phyloP scores from a whole-genome alignment of 176 grass and related monocot genomes.

The Phoenix roebelenii region DNA sequence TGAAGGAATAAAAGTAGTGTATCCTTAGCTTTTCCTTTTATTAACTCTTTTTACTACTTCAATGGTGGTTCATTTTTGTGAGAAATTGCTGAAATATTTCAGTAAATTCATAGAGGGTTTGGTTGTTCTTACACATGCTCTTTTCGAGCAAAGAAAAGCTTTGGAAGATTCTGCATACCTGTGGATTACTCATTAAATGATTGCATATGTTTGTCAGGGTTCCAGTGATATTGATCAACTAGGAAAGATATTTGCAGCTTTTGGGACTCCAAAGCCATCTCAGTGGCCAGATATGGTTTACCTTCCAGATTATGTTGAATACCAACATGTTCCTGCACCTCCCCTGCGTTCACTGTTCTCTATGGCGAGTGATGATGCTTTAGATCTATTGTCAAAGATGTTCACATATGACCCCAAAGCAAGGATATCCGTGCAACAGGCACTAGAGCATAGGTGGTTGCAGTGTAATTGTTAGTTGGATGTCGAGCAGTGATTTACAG shows the following conservation, averaged over 20 bases:
- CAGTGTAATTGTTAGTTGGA: not conserved
- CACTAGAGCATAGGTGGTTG: constrained; percentile 82
- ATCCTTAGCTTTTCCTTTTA: too few species aligned
- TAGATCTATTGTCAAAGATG: constrained; percentile 91
- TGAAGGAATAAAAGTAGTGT: too few species aligned
- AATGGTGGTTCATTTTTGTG: too few species aligned
- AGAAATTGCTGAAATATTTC: too few species aligned
- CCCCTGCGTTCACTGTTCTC: constrained; percentile 77
- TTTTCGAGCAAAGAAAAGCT: too few species aligned
- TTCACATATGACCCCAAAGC: constrained; percentile 95
- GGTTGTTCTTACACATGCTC: too few species aligned
- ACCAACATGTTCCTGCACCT: constrained; percentile 75
- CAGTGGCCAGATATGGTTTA: constrained; percentile 95
- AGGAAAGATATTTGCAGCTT: constrained; percentile 89
- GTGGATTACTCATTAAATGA: not conserved
- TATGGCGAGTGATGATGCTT: constrained; percentile 78
- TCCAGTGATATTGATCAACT: constrained; percentile 97
- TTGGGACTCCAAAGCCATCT: constrained; percentile 86
- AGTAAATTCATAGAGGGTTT: too few species aligned
- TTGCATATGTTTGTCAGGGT: constrained; percentile 40
- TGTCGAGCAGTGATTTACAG: too few species aligned
- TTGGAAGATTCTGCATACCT: too few species aligned
- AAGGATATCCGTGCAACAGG: constrained; percentile 92
- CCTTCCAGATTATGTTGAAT: constrained; percentile 99
- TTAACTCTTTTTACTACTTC: too few species aligned